phyloP scores from a whole-genome alignment of 73 alveolate genomes.

The Halteria grandinella region DNA sequence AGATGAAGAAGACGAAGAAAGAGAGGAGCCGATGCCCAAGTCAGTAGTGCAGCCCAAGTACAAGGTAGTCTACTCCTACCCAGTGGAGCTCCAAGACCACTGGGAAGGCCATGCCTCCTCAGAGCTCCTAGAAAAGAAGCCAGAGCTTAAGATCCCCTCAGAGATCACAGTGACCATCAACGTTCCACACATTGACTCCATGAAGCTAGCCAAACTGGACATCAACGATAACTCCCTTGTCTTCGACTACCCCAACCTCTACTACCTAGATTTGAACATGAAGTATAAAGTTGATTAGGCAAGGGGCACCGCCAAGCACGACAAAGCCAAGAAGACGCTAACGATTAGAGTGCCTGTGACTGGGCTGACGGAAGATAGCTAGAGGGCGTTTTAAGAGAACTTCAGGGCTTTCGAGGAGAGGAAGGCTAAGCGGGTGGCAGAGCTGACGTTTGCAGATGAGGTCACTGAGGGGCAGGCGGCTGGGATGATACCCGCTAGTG shows the following conservation, averaged over 20 bases:
- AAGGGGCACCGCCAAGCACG: conserved; percentile 91
- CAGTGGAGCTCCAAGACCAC: conserved; percentile 74
- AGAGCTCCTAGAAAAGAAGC: conserved; percentile 47
- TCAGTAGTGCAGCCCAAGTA: conserved; percentile 75
- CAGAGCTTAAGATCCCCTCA: conserved; percentile 51
- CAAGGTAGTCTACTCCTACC: conserved; percentile 82
- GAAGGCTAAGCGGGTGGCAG: not conserved
- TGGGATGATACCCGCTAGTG: not conserved
- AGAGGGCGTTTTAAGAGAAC: conserved; percentile 23
- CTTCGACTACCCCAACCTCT: conserved; percentile 88
- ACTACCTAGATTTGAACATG: conserved; percentile 86
- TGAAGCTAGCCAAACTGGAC: conserved; percentile 87
- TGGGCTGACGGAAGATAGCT: conserved; percentile 60
- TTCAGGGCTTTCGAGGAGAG: conserved; percentile 5
- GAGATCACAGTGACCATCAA: conserved; percentile 67
- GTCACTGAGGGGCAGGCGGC: not conserved
- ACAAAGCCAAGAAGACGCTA: conserved; percentile 82
- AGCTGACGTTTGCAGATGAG: too few species aligned
- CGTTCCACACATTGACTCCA: conserved; percentile 76
- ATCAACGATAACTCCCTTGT: conserved; percentile 80
- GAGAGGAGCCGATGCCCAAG: conserved; percentile 68
- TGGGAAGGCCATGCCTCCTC: conserved; percentile 41
- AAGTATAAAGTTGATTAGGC: conserved; percentile 88
- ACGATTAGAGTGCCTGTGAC: conserved; percentile 71
- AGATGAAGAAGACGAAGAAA: conserved; percentile 68